Percentiles rank a stretch among this genome's conserved stretches.
Evolutionary conservation across 768 basidiomycete species (phyloP).

Genomic region (Lactarius trivialis): DNA sequence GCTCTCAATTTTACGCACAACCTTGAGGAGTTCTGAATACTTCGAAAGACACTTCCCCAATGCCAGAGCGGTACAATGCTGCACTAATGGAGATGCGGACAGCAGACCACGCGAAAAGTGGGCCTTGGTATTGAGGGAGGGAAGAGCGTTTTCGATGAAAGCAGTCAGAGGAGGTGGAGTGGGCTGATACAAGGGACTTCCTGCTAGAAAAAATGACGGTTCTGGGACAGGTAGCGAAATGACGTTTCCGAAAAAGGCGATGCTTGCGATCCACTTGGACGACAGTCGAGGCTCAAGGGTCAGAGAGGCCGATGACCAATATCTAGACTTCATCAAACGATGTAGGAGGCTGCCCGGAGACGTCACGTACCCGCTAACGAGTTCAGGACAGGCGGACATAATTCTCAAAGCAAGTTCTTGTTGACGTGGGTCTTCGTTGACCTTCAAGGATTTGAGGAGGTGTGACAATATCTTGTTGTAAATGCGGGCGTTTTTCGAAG

Average conservation of each 20-base stretch:
- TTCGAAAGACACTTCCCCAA: slow-evolving; percentile 74
- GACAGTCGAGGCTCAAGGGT: slow-evolving; percentile 83
- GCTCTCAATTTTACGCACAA: slow-evolving; percentile 42
- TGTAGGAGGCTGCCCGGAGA: neutral
- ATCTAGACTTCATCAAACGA: slow-evolving; percentile 39
- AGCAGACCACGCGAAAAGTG: slow-evolving; percentile 81
- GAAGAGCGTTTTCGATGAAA: slow-evolving; percentile 75
- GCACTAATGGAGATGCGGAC: slow-evolving; percentile 65
- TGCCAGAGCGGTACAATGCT: slow-evolving; percentile 76
- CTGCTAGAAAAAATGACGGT: slow-evolving; percentile 50
- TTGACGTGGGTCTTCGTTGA: slow-evolving; percentile 83
- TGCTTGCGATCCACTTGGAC: slow-evolving; percentile 87
- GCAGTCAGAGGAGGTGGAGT: slow-evolving; percentile 65
- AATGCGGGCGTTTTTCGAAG: slow-evolving; percentile 41
- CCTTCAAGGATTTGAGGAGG: slow-evolving; percentile 65
- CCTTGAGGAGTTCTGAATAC: slow-evolving; percentile 45
- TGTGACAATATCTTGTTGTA: slow-evolving; percentile 82
- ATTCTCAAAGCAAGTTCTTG: slow-evolving; percentile 82
- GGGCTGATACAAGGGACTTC: slow-evolving; percentile 48
- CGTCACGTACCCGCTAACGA: slow-evolving; percentile 61
- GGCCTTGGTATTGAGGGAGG: slow-evolving; percentile 59
- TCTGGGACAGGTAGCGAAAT: slow-evolving; percentile 70
- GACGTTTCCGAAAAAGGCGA: slow-evolving; percentile 73
- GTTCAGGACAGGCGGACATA: slow-evolving; percentile 76
- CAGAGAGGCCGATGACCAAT: slow-evolving; percentile 61